A percentile compares a stretch with the other conserved stretches of the same genome.
phyloP scores from a whole-genome alignment of 805 yeast genomes.

The Yamadazyma olivae region DNA sequence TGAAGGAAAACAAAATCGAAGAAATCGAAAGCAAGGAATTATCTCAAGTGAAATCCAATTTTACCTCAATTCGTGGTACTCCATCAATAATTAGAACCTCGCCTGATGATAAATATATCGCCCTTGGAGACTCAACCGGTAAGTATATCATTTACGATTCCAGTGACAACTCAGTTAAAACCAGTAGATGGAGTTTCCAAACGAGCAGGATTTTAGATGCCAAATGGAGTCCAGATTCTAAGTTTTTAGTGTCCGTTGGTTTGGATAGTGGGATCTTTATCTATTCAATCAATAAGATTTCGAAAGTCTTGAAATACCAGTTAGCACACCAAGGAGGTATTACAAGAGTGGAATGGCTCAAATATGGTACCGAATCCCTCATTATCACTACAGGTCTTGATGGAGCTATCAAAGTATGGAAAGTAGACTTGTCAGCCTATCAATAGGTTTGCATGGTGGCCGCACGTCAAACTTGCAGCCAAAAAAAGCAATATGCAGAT shows the following conservation, averaged over 20 bases:
- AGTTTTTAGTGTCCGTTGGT: conserved; percentile 74
- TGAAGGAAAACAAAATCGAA: conserved; percentile 26
- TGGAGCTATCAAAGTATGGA: conserved; percentile 78
- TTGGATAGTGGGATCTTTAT: conserved; percentile 78
- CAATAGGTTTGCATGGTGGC: too few species aligned
- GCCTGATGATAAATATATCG: conserved; percentile 63
- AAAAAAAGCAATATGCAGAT: too few species aligned
- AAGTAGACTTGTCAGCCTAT: conserved; percentile 17
- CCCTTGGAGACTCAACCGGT: conserved; percentile 86
- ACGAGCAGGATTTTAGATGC: conserved; percentile 76
- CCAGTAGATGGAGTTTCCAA: conserved; percentile 96
- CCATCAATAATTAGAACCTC: conserved; percentile 60
- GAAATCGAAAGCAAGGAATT: conserved; percentile 15
- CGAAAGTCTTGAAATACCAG: conserved; percentile 66
- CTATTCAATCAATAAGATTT: conserved; percentile 77
- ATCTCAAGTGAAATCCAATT: conserved; percentile 50
- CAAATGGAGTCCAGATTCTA: conserved; percentile 74
- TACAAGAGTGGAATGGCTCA: conserved; percentile 67
- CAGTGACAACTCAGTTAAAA: conserved; percentile 52
- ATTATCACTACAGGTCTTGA: conserved; percentile 75
- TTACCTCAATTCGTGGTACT: conserved; percentile 46
- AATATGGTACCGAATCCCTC: conserved; percentile 28
- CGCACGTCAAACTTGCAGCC: too few species aligned
- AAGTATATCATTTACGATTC: conserved; percentile 74
- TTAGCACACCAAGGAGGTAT: conserved; percentile 92